phyloP scores from a whole-genome alignment of 2,329 filamentous ascomycete genomes.

The Teratosphaeria destructans region DNA sequence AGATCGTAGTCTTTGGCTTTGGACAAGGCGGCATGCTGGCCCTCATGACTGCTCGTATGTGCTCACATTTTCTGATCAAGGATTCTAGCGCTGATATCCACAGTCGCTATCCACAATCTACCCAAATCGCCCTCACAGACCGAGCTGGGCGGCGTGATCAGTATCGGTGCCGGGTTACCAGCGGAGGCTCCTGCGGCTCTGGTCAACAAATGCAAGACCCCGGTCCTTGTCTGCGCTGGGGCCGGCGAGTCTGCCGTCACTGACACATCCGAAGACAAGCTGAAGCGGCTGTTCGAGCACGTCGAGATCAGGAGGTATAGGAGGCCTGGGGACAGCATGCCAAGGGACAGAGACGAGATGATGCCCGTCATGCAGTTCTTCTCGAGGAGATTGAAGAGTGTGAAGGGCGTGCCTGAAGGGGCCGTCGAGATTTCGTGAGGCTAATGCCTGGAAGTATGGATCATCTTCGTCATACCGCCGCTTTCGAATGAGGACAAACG shows the following conservation, averaged over 20 bases:
- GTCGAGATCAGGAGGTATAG: constrained; percentile 61
- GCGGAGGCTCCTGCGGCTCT: constrained; percentile 31
- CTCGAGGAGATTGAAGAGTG: constrained; percentile 52
- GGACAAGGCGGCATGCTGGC: constrained; percentile 49
- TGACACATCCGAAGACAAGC: constrained; percentile 50
- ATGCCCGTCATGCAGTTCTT: constrained; percentile 81
- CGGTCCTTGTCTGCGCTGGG: constrained; percentile 52
- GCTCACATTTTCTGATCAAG: neutral
- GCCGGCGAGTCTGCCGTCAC: constrained; percentile 44
- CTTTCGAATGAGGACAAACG: neutral
- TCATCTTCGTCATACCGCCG: neutral
- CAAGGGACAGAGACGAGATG: constrained; percentile 73
- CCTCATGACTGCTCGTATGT: constrained; percentile 33
- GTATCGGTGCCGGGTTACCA: constrained; percentile 53
- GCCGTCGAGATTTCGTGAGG: constrained; percentile 36
- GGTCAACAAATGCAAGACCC: constrained; percentile 48
- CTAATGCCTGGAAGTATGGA: neutral
- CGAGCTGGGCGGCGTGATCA: constrained; percentile 50
- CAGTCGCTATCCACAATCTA: constrained; percentile 11
- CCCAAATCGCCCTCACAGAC: constrained; percentile 9
- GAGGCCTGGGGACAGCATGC: constrained; percentile 68
- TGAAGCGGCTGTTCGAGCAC: constrained; percentile 45
- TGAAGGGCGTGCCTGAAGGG: constrained; percentile 42
- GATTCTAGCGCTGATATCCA: neutral
- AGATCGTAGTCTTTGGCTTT: constrained; percentile 46